Evolutionary conservation across 495 filamentous ascomycete species (phyloP), one percentile per base, ranked within the genome.

Genomic region (Hyaloscypha hepaticicola): DNA sequence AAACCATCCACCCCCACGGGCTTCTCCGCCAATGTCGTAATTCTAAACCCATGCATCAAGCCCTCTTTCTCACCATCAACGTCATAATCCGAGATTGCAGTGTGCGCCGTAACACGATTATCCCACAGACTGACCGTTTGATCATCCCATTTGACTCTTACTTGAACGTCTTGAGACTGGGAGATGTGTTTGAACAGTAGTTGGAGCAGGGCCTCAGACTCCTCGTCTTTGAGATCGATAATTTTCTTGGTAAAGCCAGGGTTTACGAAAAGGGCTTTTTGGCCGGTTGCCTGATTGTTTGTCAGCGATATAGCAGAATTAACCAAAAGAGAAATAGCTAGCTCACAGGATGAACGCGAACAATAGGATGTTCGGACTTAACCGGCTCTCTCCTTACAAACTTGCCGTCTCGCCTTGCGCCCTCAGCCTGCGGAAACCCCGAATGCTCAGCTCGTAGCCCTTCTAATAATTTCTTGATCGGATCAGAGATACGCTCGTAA

Each of bases 101-200:
- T 81, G 65, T 84, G 82, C 4, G 79, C 78, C 1, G 82, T 84
- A 14, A 87, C 82, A 5, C 89, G 78, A 65, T 93, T 93, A 57
- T 90, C 87, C 83, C 85, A 90, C 0, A 88, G 82, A 9, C 87
- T 81, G 3, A 88, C 85, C 0, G 85, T 88, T 7, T 80, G 79
- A 12, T 79, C 71, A 58, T 78, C 79, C 84, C 85, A 90, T 59
- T 82, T 80, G 12, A 88, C 74, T 24, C 87, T 81, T 31, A 79
- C 76, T 66, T 88, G 86, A n/a, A 85, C 74, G 68, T 90, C 86
- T 48, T 83, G 81, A 26, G 82, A 79, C 45, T 82, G 72, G 14
- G 82, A 82, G 61, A 88, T 85, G 64, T 88, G 87, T 65, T 53
- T 81, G 70, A 79, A 87, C n/a, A 90, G 75, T 76, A 90, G 88